phyloP scores from a whole-genome alignment of 495 filamentous ascomycete species.

The Neurospora terricola region DNA sequence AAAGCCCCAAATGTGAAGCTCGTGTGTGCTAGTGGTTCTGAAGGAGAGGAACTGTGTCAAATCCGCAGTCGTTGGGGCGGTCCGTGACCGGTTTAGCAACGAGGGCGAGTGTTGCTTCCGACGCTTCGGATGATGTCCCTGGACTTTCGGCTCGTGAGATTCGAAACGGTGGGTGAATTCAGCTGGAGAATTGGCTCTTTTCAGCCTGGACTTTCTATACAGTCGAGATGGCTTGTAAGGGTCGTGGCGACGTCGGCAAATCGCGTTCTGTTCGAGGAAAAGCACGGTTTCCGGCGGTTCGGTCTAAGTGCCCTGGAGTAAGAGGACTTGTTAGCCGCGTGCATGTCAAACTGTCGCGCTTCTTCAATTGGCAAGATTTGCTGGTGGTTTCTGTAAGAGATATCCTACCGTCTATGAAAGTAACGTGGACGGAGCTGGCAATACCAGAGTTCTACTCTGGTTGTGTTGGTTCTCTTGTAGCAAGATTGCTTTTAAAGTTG shows the following conservation, averaged over 20 bases:
- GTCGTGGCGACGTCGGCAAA: neutral
- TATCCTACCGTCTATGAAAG: neutral
- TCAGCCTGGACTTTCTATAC: neutral
- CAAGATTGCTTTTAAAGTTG: neutral
- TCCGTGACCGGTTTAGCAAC: neutral
- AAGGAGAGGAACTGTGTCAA: neutral
- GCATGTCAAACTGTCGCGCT: neutral
- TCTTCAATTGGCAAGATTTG: neutral
- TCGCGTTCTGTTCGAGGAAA: neutral
- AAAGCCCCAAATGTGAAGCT: conserved; percentile 12
- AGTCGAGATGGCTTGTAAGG: neutral
- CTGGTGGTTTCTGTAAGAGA: neutral
- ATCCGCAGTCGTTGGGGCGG: neutral
- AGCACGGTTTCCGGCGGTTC: neutral
- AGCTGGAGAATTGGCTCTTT: neutral
- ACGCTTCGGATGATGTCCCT: neutral
- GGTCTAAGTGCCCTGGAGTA: neutral
- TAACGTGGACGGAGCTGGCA: neutral
- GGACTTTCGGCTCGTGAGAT: neutral
- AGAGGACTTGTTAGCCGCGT: neutral
- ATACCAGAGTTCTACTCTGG: neutral
- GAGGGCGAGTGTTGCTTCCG: neutral
- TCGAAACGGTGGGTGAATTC: neutral
- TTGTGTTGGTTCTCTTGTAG: neutral
- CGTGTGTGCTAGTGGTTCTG: neutral